These are phyloP conservation scores for Phytophthora idaei DNA, from an alignment of 352 stramenopile genomes.

Conservation along the genomic window DNA sequence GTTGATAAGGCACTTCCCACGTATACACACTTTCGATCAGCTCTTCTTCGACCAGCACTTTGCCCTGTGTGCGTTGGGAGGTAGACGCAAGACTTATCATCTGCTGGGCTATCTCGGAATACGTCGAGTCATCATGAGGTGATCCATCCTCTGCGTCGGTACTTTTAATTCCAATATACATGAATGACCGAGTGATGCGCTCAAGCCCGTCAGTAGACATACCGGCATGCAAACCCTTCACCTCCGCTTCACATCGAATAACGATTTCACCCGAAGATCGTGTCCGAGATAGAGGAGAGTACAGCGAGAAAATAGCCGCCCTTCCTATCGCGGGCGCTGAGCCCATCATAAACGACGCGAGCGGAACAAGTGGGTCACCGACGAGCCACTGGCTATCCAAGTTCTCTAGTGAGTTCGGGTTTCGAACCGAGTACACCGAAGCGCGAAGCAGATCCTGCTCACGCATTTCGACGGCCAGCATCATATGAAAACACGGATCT, in stretches of 20 bases:
- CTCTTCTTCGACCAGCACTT: slow-evolving; percentile 86
- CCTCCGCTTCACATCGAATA: slow-evolving; percentile 72
- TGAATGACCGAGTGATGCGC: slow-evolving; percentile 78
- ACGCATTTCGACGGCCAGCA: slow-evolving; percentile 71
- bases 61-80: slow-evolving; percentile 51
- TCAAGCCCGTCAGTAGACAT: slow-evolving; percentile 50
- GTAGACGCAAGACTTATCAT: slow-evolving; percentile 48
- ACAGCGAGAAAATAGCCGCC: slow-evolving; percentile 62
- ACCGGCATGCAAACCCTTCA: slow-evolving; percentile 47
- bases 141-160: slow-evolving; percentile 9
- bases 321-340: slow-evolving; percentile 30
- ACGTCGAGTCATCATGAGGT: slow-evolving; percentile 14
- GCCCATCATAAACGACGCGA: slow-evolving; percentile 55
- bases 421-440: slow-evolving; percentile 75
- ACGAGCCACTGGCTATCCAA: slow-evolving; percentile 80
- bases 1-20: slow-evolving; percentile 86
- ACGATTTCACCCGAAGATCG: slow-evolving; percentile 77
- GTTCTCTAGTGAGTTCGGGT: slow-evolving; percentile 58
- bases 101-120: slow-evolving; percentile 47
- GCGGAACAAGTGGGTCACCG: slow-evolving; percentile 57
- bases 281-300: slow-evolving; percentile 66
- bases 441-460: slow-evolving; percentile 57
- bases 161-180: slow-evolving; percentile 64
- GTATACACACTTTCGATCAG: slow-evolving; percentile 90
- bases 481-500: slow-evolving; percentile 81